These are phyloP conservation scores for Penicillium malachiteum DNA, from an alignment of 495 filamentous ascomycete genomes.

Conservation along the genomic window DNA sequence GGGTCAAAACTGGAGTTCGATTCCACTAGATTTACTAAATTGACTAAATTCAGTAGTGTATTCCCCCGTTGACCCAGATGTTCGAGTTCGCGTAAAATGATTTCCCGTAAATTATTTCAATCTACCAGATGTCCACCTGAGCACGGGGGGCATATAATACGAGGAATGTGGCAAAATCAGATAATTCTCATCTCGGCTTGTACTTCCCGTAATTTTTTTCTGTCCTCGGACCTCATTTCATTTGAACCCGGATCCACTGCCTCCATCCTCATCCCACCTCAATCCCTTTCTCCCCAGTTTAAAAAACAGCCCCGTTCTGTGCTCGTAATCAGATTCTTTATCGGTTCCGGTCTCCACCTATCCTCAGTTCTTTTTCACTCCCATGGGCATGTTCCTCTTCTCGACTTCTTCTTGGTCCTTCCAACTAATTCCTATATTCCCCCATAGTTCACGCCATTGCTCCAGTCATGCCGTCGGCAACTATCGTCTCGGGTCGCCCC, in stretches of 20 bases:
- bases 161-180: constrained; percentile 32
- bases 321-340: no score
- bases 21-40: background rate
- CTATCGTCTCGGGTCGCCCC: constrained; percentile 26
- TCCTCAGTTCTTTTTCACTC: constrained; percentile 6
- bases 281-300: background rate
- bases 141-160: no score
- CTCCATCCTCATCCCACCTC: constrained; percentile 31
- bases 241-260: constrained; percentile 14
- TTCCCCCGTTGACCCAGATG: background rate
- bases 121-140: no score
- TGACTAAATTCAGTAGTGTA: constrained; percentile 11
- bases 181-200: constrained; percentile 21
- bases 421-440: background rate
- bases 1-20: constrained; percentile 1
- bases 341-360: background rate
- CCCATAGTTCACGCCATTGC: constrained; percentile 36
- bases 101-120: background rate
- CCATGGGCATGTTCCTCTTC: constrained; percentile 15
- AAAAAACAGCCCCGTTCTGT: background rate
- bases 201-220: constrained; percentile 17
- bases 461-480: constrained; percentile 28
- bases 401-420: background rate
- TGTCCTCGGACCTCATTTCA: constrained; percentile 20
- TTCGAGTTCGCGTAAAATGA: background rate